Evolutionary conservation across 257 asterid genomes (phyloP), one percentile per base, ranked within the genome.

Genomic region (Paraleonurus japonicus): DNA sequence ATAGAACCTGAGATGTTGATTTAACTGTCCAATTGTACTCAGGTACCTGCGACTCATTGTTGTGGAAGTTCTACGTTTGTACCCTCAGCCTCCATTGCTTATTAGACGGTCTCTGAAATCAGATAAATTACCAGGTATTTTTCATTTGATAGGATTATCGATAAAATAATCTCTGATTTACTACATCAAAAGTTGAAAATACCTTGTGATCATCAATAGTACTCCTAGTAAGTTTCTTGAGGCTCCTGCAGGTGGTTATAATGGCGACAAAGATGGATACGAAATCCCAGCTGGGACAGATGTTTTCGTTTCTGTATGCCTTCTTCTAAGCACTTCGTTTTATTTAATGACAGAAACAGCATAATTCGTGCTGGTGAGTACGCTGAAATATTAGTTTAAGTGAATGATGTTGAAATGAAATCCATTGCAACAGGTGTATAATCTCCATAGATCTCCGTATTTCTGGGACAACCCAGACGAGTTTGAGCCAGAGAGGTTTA

Each of bases 71-170:
- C 80, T 94, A 66, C 96, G 98, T 16, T 84, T 94, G 74, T 94
- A 85, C 77, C 99, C 99, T 48, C 99, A 94, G 76, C 99, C 99
- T 70, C 99, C 99, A 4, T 82, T 94, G 88, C 98, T 94, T 32
- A 94, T 94, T 66, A 86, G 99, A 76, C 99, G 98, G 78, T 68
- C 99, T 81, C 95, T 94, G 69, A 81, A 67, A 69, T 30, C 96
- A 15, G 96, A 94, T 77, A 79, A 30, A 61, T 77, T 94, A 77
- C 99, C 99, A 26, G 98, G 99, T 94, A 81, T 67, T 22, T 51
- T 2, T 16, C 54, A 33, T 30, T 45, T 41, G n/a, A 32, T 61
- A 17, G 7, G 59, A 15, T 26, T 28, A n/a, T 73, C 53, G 33
- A 22, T 7, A 59, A 24, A 37, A 61, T 19, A 30, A 37, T 73